phyloP scores from a whole-genome alignment of 768 basidiomycete genomes.

The Coprinopsis cinerea region DNA sequence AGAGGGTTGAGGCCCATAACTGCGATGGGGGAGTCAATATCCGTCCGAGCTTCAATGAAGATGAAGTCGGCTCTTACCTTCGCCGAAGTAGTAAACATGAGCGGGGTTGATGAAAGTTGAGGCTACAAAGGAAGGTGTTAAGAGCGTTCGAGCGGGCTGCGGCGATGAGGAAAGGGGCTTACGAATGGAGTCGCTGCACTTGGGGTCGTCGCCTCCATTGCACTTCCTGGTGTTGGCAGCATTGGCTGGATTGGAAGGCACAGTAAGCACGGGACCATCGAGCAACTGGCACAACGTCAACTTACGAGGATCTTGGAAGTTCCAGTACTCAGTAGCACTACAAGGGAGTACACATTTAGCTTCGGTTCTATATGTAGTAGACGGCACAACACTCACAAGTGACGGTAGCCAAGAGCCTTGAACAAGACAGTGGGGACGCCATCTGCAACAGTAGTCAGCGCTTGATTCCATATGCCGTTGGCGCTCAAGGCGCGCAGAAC shows the following conservation, averaged over 20 bases:
- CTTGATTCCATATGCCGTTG: not conserved
- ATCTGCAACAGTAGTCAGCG: conserved; percentile 23
- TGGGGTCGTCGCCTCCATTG: conserved; percentile 38
- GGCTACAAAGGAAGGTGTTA: conserved; percentile 21
- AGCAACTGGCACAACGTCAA: not conserved
- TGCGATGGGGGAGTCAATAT: not conserved
- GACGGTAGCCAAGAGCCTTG: conserved; percentile 38
- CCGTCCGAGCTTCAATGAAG: not conserved
- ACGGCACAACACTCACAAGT: conserved; percentile 29
- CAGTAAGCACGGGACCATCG: not conserved
- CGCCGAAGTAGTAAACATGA: conserved; percentile 41
- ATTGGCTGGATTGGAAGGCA: conserved; percentile 19
- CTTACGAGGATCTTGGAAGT: conserved; percentile 34
- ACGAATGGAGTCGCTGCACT: conserved; percentile 45
- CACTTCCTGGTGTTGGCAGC: conserved; percentile 35
- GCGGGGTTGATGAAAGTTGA: conserved; percentile 42
- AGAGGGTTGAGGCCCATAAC: not conserved
- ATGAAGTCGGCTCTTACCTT: conserved; percentile 24
- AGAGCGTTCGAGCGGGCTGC: not conserved
- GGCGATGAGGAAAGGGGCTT: conserved; percentile 11
- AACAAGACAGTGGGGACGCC: conserved; percentile 49
- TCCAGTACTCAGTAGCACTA: conserved; percentile 37
- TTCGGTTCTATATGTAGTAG: conserved; percentile 2
- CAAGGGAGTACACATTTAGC: not conserved
- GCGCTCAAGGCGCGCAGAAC: not conserved